Conservation (phyloP, 2,329 filamentous ascomycete genomes). For the Aspergillus sp. region DNA sequence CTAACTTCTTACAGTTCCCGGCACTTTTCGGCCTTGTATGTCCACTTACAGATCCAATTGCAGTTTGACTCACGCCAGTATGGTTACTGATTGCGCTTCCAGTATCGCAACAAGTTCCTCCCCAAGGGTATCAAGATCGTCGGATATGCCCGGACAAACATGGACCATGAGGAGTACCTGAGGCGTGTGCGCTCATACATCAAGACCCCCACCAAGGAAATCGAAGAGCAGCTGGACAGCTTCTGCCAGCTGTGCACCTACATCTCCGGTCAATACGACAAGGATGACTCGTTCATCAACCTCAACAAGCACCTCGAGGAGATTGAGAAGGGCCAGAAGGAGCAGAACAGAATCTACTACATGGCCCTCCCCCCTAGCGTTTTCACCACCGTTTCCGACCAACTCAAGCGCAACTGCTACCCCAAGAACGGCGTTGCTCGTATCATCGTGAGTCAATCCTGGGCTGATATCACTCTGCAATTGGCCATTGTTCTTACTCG, state of each 20-base stretch:
- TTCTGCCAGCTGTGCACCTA: slow-evolving; percentile 90
- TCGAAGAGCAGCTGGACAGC: slow-evolving; percentile 90
- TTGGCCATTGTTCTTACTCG: slow-evolving; percentile 22
- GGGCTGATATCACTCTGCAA: neutral
- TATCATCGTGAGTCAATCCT: slow-evolving; percentile 71
- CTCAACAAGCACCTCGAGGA: slow-evolving; percentile 84
- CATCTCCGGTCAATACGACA: slow-evolving; percentile 94
- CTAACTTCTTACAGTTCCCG: slow-evolving; percentile 67
- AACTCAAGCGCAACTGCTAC: slow-evolving; percentile 97
- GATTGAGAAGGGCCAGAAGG: slow-evolving; percentile 76
- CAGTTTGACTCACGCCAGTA: neutral
- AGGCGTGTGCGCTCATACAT: slow-evolving; percentile 96
- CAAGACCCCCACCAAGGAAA: slow-evolving; percentile 96
- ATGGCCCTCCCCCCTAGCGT: slow-evolving; percentile 98
- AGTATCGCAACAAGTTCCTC: slow-evolving; percentile 99
- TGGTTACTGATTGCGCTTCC: slow-evolving; percentile 21
- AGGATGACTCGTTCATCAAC: slow-evolving; percentile 88
- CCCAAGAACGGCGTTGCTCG: slow-evolving; percentile 85
- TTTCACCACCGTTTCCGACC: slow-evolving; percentile 96
- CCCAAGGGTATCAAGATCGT: slow-evolving; percentile 94
- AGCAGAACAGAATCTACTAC: slow-evolving; percentile 95
- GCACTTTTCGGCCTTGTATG: slow-evolving; percentile 95
- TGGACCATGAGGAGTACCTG: slow-evolving; percentile 96
- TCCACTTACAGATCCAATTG: slow-evolving; percentile 27
- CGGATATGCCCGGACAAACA: slow-evolving; percentile 98